Base-by-base conservation (phyloP, 2,329 filamentous ascomycete species). In the Berkeleyomyces rouxiae region DNA sequence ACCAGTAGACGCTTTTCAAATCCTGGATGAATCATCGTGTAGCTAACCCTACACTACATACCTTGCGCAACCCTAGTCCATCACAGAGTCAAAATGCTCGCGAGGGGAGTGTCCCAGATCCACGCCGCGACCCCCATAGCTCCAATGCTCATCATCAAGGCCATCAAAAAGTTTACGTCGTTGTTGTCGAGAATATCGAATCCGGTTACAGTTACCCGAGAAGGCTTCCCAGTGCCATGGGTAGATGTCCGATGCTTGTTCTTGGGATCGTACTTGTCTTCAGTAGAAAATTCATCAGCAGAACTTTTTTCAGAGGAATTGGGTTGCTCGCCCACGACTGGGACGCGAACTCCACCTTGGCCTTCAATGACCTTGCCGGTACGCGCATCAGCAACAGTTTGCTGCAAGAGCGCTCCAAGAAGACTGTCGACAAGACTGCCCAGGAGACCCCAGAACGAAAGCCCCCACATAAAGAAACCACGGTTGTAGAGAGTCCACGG, bases 141-240 rank as follows among this genome's bases (percentile, higher is more conserved):
- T 3, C 85, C 82, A 16, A 90, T 67, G 70, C 88, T 96, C 82
- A 95, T 91, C 3, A 78, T 78, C 11, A 82, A 79, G 0, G 92
- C 91, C 92, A 96, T 97, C 63, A 92, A 72, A 64, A 96, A 82
- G 72, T 99, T 99, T 68, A 99, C 90, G 62, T 88, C 87, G 72
- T 99, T 99, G 73, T 99, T 99, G 73, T 95, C 90, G 63, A 99
- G 76, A 65, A 95, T 72, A 71, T 96, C 81, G 81, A 75, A 78
- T 59, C 71, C 90, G 67, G 77, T 86, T 73, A 88, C 83, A 5
- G 85, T 73, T 4, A 83, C 75, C 16, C 86, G 77, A 60, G 84
- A 85, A 65, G 85, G 81, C 68, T 77, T 78, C 63, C 78, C 74
- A 63, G 79, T 75, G 2, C 81, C 74, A 75, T 81, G 79, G 69